phyloP scores from a whole-genome alignment of 768 basidiomycete genomes.

The Leccinum incarnatum region DNA sequence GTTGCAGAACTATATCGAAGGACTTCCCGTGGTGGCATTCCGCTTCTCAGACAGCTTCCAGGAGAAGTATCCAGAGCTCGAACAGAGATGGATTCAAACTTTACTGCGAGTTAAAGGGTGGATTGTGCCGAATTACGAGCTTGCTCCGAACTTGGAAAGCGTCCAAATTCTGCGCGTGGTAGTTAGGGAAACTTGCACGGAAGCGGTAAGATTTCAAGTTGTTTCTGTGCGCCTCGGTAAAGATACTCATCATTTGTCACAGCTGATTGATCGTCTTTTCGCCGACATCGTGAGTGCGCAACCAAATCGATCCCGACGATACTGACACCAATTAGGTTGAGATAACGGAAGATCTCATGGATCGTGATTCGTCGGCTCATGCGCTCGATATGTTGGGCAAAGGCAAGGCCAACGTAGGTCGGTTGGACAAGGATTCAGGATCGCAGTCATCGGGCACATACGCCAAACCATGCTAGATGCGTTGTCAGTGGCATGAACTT shows the following conservation, averaged over 20 bases:
- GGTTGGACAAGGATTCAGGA: constrained; percentile 48
- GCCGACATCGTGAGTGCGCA: constrained; percentile 58
- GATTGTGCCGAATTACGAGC: constrained; percentile 62
- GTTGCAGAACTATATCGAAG: constrained; percentile 44
- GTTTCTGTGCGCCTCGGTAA: constrained; percentile 19
- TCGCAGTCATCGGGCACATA: constrained; percentile 58
- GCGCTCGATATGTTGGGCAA: constrained; percentile 45
- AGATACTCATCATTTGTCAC: constrained; percentile 24
- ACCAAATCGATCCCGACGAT: not conserved
- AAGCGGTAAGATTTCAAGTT: constrained; percentile 39
- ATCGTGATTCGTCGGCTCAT: constrained; percentile 47
- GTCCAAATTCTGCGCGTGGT: constrained; percentile 64
- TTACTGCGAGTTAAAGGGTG: constrained; percentile 48
- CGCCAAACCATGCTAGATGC: constrained; percentile 57
- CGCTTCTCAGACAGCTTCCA: constrained; percentile 54
- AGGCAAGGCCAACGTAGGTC: constrained; percentile 36
- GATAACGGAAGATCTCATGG: constrained; percentile 56
- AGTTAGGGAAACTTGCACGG: constrained; percentile 53
- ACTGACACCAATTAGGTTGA: constrained; percentile 44
- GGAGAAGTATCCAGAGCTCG: constrained; percentile 49
- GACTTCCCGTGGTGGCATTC: constrained; percentile 53
- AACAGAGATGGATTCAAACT: constrained; percentile 58
- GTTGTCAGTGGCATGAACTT: not conserved
- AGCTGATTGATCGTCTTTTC: constrained; percentile 65
- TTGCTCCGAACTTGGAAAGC: constrained; percentile 49